A percentile compares a stretch with the other conserved stretches of the same genome.
phyloP scores from a whole-genome alignment of 768 basidiomycete species.

The Cyclocybe cylindracea region DNA sequence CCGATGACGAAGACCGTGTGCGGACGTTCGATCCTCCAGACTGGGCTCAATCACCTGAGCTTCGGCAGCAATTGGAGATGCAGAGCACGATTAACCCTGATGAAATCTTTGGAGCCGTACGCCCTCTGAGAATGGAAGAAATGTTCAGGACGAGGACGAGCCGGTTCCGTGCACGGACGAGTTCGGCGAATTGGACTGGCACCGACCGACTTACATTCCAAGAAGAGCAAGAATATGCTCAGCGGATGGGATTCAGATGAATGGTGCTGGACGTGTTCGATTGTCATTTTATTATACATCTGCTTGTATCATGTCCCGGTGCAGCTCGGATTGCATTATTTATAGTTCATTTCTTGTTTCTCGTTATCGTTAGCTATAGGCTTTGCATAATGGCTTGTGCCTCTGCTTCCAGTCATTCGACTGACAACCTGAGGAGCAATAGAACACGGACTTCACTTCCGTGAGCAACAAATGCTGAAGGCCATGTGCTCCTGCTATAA shows the following conservation, averaged over 20 bases:
- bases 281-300: constrained; percentile 2
- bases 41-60: constrained; percentile 92
- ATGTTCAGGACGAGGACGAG: constrained; percentile 80
- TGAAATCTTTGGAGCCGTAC: constrained; percentile 89
- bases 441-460: constrained; percentile 5
- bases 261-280: constrained; percentile 19
- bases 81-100: constrained; percentile 91
- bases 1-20: constrained; percentile 84
- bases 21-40: constrained; percentile 74
- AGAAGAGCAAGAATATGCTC: constrained; percentile 87
- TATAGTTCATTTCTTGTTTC: neutral
- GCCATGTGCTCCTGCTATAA: neutral
- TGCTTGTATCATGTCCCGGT: neutral
- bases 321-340: neutral
- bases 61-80: constrained; percentile 73
- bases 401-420: constrained; percentile 12
- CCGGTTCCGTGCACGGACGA: constrained; percentile 86
- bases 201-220: constrained; percentile 81
- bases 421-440: constrained; percentile 7
- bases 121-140: constrained; percentile 89
- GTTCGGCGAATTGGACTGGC: constrained; percentile 96
- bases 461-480: neutral
- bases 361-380: neutral
- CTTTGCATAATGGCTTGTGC: constrained; percentile 11
- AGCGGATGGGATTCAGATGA: constrained; percentile 83